Base-by-base conservation (phyloP, 106 monocot genomes). In the Platanthera guangdongensis region DNA sequence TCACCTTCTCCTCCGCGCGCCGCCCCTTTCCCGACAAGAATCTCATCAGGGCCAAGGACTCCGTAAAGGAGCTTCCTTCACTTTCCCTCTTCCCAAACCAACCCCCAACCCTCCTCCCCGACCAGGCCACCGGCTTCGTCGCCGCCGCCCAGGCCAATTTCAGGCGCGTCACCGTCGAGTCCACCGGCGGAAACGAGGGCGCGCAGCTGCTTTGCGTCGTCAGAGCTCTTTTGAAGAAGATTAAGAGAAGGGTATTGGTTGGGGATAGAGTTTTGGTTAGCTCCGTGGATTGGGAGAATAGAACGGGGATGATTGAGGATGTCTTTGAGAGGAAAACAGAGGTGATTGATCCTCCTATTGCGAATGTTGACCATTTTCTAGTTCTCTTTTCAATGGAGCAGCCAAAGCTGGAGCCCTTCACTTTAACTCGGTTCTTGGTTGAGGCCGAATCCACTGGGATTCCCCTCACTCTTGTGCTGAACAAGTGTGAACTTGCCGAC, bases 141-240 rank as follows among this genome's bases (percentile, higher is more conserved):
- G 90, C 92, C 51, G 82, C 93, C 18, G 83, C 95, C 13, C 95
- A 96, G 82, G 95, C 95, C 68, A 93, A 96, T 70, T 96, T 96
- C 89, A 89, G 93, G 93, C 85, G 87, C 62, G 93, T 93, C 50
- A 76, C 89, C 70, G 91, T 96, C 46, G 81, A 87, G 46, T 70
- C 82, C 57, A 74, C 77, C 65, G 7, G 55, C 32, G 13, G 10
- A n/a, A 78, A 78, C 15, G 77, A 78, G 12, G 92, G 92, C 9
- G 71, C n/a, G 39, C 92, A 96, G 71, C 78, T 96, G 46, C 82
- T 96, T 10, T 96, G 95, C 74, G 95, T 96, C 14, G 95, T 96
- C 6, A 60, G 93, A 16, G 90, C 88, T 12, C 79, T 96, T 75
- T 77, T 93, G 55, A 96, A 96, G 90, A 96, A 96, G 85, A 93